Conservation (phyloP, 2,329 filamentous ascomycete species). For the Chaetoscypha palmicola region DNA sequence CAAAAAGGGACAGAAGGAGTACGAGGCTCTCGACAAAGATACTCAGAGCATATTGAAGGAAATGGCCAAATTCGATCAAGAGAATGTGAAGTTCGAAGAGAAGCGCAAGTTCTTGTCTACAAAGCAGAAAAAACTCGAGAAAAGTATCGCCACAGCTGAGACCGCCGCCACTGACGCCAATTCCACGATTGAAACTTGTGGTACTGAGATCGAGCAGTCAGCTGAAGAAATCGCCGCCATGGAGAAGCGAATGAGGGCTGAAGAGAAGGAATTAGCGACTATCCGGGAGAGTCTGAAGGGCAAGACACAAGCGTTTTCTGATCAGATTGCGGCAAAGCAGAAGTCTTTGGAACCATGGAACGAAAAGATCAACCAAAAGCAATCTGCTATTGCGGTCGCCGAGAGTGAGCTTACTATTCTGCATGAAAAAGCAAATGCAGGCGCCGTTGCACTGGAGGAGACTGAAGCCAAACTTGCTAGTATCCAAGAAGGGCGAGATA, state of each 20-base stretch:
- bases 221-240: conserved; percentile 67
- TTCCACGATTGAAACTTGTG: conserved; percentile 70
- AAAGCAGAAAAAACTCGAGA: conserved; percentile 94
- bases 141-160: conserved; percentile 71
- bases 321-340: conserved; percentile 86
- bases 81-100: conserved; percentile 94
- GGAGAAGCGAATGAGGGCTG: conserved; percentile 66
- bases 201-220: conserved; percentile 70
- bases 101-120: conserved; percentile 88
- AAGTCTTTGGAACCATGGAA: conserved; percentile 95
- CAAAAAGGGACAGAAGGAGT: conserved; percentile 74
- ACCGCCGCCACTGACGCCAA: conserved; percentile 67
- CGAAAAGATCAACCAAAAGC: conserved; percentile 93
- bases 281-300: conserved; percentile 87
- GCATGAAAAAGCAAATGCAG: conserved; percentile 80
- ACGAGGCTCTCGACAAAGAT: conserved; percentile 74
- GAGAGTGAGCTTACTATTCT: conserved; percentile 92
- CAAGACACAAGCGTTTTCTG: conserved; percentile 90
- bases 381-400: conserved; percentile 87
- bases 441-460: conserved; percentile 76
- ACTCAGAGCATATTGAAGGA: conserved; percentile 76
- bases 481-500: conserved; percentile 63
- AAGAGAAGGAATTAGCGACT: conserved; percentile 74
- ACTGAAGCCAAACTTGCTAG: conserved; percentile 69
- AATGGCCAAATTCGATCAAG: conserved; percentile 88